Base-by-base conservation (phyloP, 306 rosid genomes). In the Vicia sativa region DNA sequence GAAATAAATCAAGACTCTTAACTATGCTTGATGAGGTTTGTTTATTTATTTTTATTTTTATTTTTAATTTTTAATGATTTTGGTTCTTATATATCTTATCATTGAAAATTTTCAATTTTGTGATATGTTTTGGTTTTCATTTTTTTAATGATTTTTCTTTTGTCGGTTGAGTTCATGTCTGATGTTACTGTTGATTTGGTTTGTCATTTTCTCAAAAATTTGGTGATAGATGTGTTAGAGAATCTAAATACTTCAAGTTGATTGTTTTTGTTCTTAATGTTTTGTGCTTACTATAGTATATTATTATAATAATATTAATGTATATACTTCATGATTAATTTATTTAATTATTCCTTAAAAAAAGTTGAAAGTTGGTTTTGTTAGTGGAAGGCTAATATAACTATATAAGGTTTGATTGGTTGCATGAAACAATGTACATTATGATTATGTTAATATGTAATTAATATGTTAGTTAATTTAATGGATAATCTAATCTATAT, bases 1-100 rank as follows among this genome's bases (percentile, higher is more conserved):
- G 82, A 29, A 78, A 80, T 13, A 91, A 85, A 65, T 91, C 95
- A 0, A 85, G 85, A 58, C 80, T 91, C 4, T 62, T 89, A 54
- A 82, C 92, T 2, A 83, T 91, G 96, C 95, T 91, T 8, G 92
- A 87, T 38, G 97, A 91, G 97, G 97, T 91, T 68, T 54, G 41
- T 55, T 41, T 26, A 3, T 11, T 18, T 50, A 7, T 11, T 55
- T 13, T n/a, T 10, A 9, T n/a, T 6, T n/a, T n/a, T 10, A 16
- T 3, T 41, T 38, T 3, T 49, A 7, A 45, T 45, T 45, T 2
- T 14, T 45, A 12, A 13, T 35, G 50, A 18, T 58, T 16, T 74
- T 52, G 28, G 58, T 42, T 76, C 18, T 44, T 13, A n/a, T n/a
- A n/a, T n/a, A 14, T 44, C 14, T 44, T 48, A n/a, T 59, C 23